Evolutionary conservation across 2,329 filamentous ascomycete genomes (phyloP), one percentile per base, ranked within the genome.

Genomic region (Epichloe gansuensis): DNA sequence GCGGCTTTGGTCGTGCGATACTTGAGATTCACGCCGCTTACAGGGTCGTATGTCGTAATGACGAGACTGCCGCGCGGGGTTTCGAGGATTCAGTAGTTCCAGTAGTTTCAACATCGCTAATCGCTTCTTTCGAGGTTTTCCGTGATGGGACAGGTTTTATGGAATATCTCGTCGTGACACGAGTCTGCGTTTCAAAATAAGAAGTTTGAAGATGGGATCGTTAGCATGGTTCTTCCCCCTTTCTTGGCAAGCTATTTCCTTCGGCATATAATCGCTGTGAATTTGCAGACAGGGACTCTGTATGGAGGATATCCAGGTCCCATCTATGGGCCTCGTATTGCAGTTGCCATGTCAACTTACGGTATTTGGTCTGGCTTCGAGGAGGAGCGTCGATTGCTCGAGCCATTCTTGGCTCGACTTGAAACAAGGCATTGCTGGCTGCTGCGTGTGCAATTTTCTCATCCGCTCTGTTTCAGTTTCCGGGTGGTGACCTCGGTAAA

Each of bases 101-200:
- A 43, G 63, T 58, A 48, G 65, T 54, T 5, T 37, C 4, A 49
- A 61, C 52, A n/a, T 62, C 53, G 56, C 64, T 57, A 56, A 59
- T 55, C 61, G 60, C 58, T 57, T 59, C 60, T 28, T 56, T 58
- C 46, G 59, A 57, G 55, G 61, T 48, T 48, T 65, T 63, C 31
- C 62, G 58, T 17, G 61, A 60, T 37, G 64, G 66, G 41, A 69
- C 65, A 42, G 75, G 73, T 37, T 75, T 72, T 66, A 91, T 82
- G 66, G 82, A 85, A 81, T 97, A 98, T 76, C 87, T 90, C 58
- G 91, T 95, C 60, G 89, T 94, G 72, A 97, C 88, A 64, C 83
- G 81, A 47, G 91, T 91, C 91, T 96, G 63, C 31, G 23, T 25
- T 34, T 46, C n/a, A n/a, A 5, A 9, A 23, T 4, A 4, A 35